Conservation (phyloP, 805 yeast genomes). For the Cyberlindnera meyerae region DNA sequence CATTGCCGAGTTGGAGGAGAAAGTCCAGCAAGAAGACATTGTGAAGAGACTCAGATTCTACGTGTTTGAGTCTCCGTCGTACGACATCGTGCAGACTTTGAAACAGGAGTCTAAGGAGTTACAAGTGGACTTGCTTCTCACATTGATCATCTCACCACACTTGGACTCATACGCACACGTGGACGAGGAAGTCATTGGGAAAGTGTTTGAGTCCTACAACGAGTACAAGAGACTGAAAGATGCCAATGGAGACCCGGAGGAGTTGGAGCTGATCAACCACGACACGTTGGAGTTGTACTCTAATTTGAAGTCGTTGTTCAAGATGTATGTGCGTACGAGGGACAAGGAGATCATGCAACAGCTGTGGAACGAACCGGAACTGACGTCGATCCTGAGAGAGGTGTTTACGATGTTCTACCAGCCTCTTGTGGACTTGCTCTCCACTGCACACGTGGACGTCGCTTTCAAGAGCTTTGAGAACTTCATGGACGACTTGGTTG, state of each 20-base stretch:
- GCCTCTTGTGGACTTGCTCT: conserved; percentile 66
- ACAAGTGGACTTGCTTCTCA: conserved; percentile 17
- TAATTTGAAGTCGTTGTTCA: conserved; percentile 56
- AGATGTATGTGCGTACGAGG: conserved; percentile 56
- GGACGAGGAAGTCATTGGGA: conserved; percentile 13
- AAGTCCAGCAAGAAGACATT: conserved; percentile 27
- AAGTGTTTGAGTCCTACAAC: conserved; percentile 23
- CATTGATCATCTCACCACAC: conserved; percentile 22
- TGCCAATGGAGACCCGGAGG: conserved; percentile 16
- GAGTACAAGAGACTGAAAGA: conserved; percentile 27
- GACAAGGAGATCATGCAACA: conserved; percentile 75
- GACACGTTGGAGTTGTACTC: conserved; percentile 36
- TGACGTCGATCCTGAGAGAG: conserved; percentile 70
- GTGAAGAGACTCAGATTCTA: conserved; percentile 28
- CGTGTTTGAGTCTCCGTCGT: conserved; percentile 31
- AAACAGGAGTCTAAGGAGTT: conserved; percentile 20
- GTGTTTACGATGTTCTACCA: conserved; percentile 68
- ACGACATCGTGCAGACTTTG: conserved; percentile 27
- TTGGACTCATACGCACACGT: conserved; percentile 13
- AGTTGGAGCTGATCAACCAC: conserved; percentile 16
- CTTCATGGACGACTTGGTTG: conserved; percentile 64
- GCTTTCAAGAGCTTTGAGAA: conserved; percentile 59
- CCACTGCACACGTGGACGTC: conserved; percentile 58
- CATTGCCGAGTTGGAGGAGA: conserved; percentile 40
- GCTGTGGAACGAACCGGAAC: conserved; percentile 80